phyloP scores from a whole-genome alignment of 2,329 filamentous ascomycete genomes.

The Zasmidium citrigriseum region DNA sequence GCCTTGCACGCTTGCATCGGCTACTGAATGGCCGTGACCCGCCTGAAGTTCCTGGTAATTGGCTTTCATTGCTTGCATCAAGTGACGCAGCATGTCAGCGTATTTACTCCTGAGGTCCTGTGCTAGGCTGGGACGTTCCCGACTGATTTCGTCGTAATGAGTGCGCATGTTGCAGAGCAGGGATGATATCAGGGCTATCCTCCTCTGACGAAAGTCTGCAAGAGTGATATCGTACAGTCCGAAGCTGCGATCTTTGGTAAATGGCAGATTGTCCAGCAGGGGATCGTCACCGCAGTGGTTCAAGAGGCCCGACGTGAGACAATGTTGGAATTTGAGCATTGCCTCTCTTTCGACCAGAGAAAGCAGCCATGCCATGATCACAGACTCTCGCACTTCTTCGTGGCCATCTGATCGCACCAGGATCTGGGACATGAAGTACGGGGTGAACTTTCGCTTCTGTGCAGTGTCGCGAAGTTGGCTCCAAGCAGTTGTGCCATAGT shows the following conservation, averaged over 20 bases:
- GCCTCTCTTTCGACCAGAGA: slow-evolving; percentile 61
- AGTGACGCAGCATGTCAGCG: slow-evolving; percentile 51
- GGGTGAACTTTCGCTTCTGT: slow-evolving; percentile 47
- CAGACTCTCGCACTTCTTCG: slow-evolving; percentile 47
- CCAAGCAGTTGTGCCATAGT: slow-evolving; percentile 55
- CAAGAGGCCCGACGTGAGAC: slow-evolving; percentile 56
- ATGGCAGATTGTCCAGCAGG: slow-evolving; percentile 60
- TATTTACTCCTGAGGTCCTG: slow-evolving; percentile 49
- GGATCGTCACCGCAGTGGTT: slow-evolving; percentile 48
- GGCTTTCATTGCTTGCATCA: slow-evolving; percentile 63
- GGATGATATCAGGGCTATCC: slow-evolving; percentile 57
- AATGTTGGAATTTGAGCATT: slow-evolving; percentile 62
- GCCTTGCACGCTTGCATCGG: slow-evolving; percentile 41
- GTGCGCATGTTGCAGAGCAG: slow-evolving; percentile 62
- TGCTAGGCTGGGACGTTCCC: slow-evolving; percentile 33
- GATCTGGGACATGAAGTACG: slow-evolving; percentile 47
- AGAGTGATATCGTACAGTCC: slow-evolving; percentile 50
- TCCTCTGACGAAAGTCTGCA: slow-evolving; percentile 55
- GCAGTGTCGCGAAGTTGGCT: slow-evolving; percentile 47
- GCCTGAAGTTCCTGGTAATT: slow-evolving; percentile 59
- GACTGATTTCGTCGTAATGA: slow-evolving; percentile 40
- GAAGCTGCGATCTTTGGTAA: slow-evolving; percentile 43
- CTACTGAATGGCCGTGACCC: slow-evolving; percentile 13
- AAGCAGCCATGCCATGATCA: slow-evolving; percentile 56
- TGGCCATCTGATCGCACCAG: slow-evolving; percentile 44